Base-by-base conservation (phyloP, 2,329 filamentous ascomycete genomes). In the Fusarium luffae region DNA sequence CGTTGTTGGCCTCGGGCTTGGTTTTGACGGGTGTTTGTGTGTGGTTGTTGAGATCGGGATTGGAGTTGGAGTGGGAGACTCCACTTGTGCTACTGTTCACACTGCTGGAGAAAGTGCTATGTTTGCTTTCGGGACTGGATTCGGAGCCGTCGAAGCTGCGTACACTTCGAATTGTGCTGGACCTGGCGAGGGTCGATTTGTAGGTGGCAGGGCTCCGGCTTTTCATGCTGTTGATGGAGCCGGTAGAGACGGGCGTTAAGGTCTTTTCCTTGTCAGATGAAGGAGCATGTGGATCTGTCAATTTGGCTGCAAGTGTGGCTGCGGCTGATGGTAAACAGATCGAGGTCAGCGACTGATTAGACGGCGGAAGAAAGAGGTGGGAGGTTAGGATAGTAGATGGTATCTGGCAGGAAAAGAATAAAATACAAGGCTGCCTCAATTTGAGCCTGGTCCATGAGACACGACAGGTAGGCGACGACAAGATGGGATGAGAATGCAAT, bases 61-160 rank as follows among this genome's bases (percentile, higher is more conserved):
- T 78, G 23, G 78, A 81, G 68, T 71, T 78, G 59, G 78, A 81
- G 67, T 71, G 77, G 55, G 85, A 87, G 43, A 79, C 77, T 55
- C 78, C 81, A 77, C 85, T 88, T 54, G 79, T 76, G 74, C 83
- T 86, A 77, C 87, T 89, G 74, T 85, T 85, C 42, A 85, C 78
- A 46, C 85, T 88, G 79, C 85, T 87, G 42, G 86, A 87, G 69
- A 88, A 85, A 64, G 79, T 81, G 61, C 86, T 88, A 70, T 83
- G 83, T 65, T 81, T 82, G 75, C 79, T 81, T 52, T 82, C 80
- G 54, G 79, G 81, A 65, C 82, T 82, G 43, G 84, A 84, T 57
- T 84, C 81, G 65, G 78, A 81, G 34, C 79, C 82, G 75, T 89
- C 86, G 75, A 85, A 84, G 79, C 85, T 88, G 41, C 83, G 81